Percentiles rank a stretch among this genome's conserved stretches.
These are phyloP conservation scores for Brassica carinata DNA, from an alignment of 345 rosid genomes.

Conservation along the genomic window DNA sequence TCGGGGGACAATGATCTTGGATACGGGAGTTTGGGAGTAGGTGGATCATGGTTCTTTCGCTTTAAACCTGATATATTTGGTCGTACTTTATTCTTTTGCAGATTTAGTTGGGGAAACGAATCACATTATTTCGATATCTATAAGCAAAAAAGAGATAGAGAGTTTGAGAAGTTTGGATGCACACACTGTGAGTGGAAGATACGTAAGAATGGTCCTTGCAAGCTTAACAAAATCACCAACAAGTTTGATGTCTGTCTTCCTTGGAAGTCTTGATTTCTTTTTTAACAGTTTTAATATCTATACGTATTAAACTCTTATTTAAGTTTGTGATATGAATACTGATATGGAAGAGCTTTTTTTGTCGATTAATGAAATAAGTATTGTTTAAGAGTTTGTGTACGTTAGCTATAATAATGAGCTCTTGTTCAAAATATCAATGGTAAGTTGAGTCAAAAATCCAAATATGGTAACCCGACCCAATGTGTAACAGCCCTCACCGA, in stretches of 20 bases:
- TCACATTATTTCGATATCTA: constrained; percentile 1
- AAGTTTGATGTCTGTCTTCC: constrained; percentile 7
- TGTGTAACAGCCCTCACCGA: no score
- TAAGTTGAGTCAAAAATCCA: no score
- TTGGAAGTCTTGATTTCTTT: neutral
- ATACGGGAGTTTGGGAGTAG: neutral
- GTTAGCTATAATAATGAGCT: neutral
- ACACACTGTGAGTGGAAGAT: neutral
- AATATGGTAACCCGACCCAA: no score
- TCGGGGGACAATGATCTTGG: constrained; percentile 10
- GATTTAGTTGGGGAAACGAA: constrained; percentile 2
- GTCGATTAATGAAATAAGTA: neutral
- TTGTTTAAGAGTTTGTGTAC: neutral
- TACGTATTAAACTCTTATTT: neutral
- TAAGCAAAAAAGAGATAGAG: neutral
- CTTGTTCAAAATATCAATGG: no score
- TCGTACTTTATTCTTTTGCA: constrained; percentile 8
- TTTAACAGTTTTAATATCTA: neutral
- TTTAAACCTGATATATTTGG: constrained; percentile 3
- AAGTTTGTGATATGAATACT: neutral
- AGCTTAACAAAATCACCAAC: neutral
- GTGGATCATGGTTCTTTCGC: neutral
- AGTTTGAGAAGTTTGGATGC: neutral
- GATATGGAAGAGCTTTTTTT: neutral
- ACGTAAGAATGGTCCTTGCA: constrained; percentile 18